Percentiles rank a stretch among this genome's conserved stretches.
phyloP scores from a whole-genome alignment of 2,329 filamentous ascomycete species.

The Apiospora hydei region DNA sequence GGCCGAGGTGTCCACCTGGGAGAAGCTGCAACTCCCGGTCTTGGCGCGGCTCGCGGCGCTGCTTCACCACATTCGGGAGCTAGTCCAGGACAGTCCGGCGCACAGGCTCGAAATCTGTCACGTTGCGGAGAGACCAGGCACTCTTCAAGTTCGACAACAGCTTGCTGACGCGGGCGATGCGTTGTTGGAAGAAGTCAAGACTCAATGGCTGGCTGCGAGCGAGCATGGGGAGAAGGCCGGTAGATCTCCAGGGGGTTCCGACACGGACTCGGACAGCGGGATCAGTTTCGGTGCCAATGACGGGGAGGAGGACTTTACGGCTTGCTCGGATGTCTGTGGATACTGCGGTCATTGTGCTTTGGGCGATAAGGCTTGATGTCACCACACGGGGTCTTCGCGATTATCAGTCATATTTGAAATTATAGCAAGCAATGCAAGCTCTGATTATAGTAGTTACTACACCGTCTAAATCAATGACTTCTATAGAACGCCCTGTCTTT shows the following conservation, averaged over 20 bases:
- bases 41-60: constrained; percentile 24
- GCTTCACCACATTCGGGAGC: constrained; percentile 22
- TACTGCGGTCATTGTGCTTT: constrained; percentile 26
- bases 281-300: constrained; percentile 16
- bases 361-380: not conserved
- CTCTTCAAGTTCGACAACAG: constrained; percentile 24
- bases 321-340: constrained; percentile 23
- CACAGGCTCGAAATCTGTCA: constrained; percentile 25
- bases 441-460: too few species aligned
- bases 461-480: too few species aligned
- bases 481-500: too few species aligned
- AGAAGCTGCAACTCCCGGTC: not conserved
- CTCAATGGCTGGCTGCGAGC: constrained; percentile 20
- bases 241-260: not conserved
- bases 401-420: not conserved
- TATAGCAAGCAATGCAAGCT: not conserved
- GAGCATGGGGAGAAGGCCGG: not conserved
- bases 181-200: constrained; percentile 20
- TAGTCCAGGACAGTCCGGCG: not conserved
- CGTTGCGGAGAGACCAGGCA: not conserved
- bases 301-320: constrained; percentile 24
- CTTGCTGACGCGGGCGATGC: constrained; percentile 14
- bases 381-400: not conserved
- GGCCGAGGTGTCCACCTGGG: constrained; percentile 25
- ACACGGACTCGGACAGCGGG: constrained; percentile 17